Conservation (phyloP, 805 yeast genomes). For the Cyberlindnera misumaiensis region DNA sequence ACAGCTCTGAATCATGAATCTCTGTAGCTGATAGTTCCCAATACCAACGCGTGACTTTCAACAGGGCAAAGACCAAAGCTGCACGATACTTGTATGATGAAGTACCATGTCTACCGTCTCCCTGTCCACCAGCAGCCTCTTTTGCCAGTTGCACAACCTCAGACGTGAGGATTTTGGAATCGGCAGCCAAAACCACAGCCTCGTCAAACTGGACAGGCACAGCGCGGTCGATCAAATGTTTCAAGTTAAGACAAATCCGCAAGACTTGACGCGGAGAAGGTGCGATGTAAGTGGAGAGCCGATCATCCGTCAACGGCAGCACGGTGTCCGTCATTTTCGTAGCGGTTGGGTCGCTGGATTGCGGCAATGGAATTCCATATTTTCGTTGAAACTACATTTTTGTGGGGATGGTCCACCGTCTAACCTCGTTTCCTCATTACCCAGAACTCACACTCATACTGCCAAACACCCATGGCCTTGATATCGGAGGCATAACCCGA, state of each 20-base stretch:
- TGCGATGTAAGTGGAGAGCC: constrained; percentile 13
- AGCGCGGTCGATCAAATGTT: constrained; percentile 61
- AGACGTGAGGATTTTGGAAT: constrained; percentile 52
- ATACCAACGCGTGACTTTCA: constrained; percentile 80
- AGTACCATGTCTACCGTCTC: constrained; percentile 47
- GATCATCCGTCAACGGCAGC: constrained; percentile 18
- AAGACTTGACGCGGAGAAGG: constrained; percentile 65
- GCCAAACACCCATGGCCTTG: constrained; percentile 44
- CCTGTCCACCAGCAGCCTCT: constrained; percentile 77
- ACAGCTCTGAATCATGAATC: constrained; percentile 62
- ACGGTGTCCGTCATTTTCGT: constrained; percentile 7
- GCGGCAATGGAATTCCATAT: not conserved
- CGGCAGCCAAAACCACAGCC: constrained; percentile 43
- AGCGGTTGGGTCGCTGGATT: not conserved
- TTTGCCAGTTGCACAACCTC: constrained; percentile 54
- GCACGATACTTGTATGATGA: constrained; percentile 60
- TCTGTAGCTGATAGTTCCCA: constrained; percentile 50
- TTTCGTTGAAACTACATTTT: not conserved
- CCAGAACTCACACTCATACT: constrained; percentile 65
- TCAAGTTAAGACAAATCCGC: constrained; percentile 67
- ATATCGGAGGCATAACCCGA: constrained; percentile 50
- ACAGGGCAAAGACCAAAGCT: constrained; percentile 58
- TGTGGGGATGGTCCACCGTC: not conserved
- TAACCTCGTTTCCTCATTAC: constrained; percentile 32
- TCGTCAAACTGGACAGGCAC: constrained; percentile 60